Evolutionary conservation across 2,329 filamentous ascomycete species (phyloP).

Genomic region (Cladophialophora yegresii): DNA sequence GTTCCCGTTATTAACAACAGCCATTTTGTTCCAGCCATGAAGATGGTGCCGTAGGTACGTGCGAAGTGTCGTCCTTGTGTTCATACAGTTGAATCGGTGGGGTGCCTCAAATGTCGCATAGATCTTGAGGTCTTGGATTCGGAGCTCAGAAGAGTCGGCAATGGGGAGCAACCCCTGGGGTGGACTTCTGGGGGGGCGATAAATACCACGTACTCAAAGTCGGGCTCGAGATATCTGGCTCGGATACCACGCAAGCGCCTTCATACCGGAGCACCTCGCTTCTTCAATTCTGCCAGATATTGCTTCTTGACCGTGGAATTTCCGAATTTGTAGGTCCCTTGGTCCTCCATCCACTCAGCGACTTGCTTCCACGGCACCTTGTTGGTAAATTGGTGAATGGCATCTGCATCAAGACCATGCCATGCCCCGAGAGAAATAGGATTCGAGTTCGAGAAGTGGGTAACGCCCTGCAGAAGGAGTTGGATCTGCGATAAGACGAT

Average conservation of each 20-base stretch:
- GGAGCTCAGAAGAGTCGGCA: neutral
- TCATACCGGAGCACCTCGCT: conserved; percentile 10
- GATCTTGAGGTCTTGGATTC: neutral
- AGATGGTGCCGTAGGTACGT: neutral
- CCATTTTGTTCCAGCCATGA: neutral
- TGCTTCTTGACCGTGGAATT: conserved; percentile 65
- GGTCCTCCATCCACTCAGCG: conserved; percentile 56
- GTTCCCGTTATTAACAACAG: neutral
- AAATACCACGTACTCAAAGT: neutral
- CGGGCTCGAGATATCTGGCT: neutral
- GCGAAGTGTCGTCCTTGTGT: neutral
- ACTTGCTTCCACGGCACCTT: conserved; percentile 64
- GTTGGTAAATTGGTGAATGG: conserved; percentile 34
- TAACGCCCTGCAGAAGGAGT: conserved; percentile 47
- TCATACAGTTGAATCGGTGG: neutral
- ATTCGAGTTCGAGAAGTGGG: conserved; percentile 33
- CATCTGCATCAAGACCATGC: conserved; percentile 14
- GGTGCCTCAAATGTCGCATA: neutral
- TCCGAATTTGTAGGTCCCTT: conserved; percentile 62
- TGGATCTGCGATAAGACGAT: conserved; percentile 41
- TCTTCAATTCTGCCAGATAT: conserved; percentile 52
- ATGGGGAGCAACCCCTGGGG: neutral
- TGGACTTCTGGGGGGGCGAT: neutral
- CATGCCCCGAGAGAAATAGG: conserved; percentile 15
- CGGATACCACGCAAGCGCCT: neutral